Conservation (phyloP, 352 stramenopile genomes). For the Globisporangium megalacanthum region DNA sequence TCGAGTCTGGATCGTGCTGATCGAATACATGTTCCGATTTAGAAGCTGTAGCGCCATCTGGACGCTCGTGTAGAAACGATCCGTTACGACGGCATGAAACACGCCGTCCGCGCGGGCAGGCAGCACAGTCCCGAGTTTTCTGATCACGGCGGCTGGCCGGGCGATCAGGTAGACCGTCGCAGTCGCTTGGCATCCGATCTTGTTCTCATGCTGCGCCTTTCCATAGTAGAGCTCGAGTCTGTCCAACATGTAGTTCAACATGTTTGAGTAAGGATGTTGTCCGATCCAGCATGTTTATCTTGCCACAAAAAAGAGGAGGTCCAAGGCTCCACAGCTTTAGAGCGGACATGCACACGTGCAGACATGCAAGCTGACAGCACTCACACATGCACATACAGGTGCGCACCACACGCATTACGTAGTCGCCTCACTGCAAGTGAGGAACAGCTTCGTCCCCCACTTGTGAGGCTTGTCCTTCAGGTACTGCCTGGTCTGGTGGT, state of each 20-base stretch:
- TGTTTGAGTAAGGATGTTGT: background rate
- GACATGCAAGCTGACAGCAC: background rate
- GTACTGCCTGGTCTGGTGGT: background rate
- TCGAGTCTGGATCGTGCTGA: background rate
- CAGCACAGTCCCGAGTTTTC: background rate
- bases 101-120: background rate
- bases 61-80: constrained; percentile 1
- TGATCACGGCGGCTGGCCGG: background rate
- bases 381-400: background rate
- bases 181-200: background rate
- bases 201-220: background rate
- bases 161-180: background rate
- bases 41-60: constrained; percentile 1
- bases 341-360: background rate
- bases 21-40: background rate
- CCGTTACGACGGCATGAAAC: background rate
- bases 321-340: background rate
- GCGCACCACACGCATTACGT: background rate
- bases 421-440: background rate
- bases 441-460: background rate
- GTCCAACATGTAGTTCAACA: background rate
- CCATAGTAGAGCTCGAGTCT: background rate
- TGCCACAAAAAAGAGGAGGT: background rate
- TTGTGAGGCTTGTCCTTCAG: too few species aligned
- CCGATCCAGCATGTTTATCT: background rate